Base-by-base conservation (phyloP, 129 eudicot species). In the Arctium lappa region DNA sequence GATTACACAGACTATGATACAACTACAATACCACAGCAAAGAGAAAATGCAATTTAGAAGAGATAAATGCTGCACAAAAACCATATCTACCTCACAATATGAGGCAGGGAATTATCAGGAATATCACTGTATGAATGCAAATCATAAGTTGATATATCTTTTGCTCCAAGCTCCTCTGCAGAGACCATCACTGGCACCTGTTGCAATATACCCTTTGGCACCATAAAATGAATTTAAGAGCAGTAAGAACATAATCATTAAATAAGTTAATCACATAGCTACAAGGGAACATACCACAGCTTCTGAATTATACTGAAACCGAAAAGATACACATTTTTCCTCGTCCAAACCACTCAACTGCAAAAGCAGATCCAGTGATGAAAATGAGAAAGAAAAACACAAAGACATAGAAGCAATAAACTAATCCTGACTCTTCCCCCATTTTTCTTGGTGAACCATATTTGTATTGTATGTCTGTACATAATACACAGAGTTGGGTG, bases 161-260 rank as follows among this genome's bases (percentile, higher is more conserved):
- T 94, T 39, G 93, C 90, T 75, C 97, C 94, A 69, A 88, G 81
- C 84, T 91, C 97, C 83, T 89, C 94, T 80, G 94, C 97, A 83
- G 94, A 83, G 77, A 93, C 82, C 44, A 82, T 74, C 66, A 92
- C 89, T 79, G 93, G 91, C 69, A 94, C 86, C 85, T 86, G 94
- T 84, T 86, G 91, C 77, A 84, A 69, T 56, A 77, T 79, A 82
- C 76, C 86, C 97, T 91, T 81, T 27, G 22, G 77, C 53, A 66
- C 62, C 80, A 81, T 48, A 82, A 48, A 65, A 46, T 6, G 62
- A 78, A 78, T 10, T 66, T 68, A 18, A 75, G 39, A 82, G 75
- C 53, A 75, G 31, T 66, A 82, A 33, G 75, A 66, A 66, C 73
- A 76, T 2, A 82, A 65, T 65, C 37, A 66, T 39, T 6, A 32